Evolutionary conservation across 345 rosid species (phyloP).

Genomic region (Eucalyptus lansdowneana): DNA sequence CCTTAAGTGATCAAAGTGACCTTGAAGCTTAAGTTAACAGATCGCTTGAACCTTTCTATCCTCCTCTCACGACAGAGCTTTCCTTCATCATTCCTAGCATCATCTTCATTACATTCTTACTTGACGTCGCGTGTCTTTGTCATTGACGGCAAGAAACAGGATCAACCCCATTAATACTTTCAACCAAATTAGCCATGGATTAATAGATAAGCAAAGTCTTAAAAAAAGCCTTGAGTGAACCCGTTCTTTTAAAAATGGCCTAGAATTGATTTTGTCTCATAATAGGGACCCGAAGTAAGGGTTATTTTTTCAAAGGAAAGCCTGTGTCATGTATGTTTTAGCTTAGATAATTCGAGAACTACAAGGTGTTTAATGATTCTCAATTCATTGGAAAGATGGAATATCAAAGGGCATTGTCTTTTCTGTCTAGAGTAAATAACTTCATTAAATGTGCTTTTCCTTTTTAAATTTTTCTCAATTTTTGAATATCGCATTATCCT

Average conservation of each 20-base stretch:
- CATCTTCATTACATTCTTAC: neutral
- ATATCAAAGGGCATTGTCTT: no score
- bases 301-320: neutral
- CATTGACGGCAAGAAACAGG: neutral
- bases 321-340: rapidly evolving
- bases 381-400: neutral
- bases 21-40: neutral
- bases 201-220: neutral
- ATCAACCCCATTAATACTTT: neutral
- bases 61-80: neutral
- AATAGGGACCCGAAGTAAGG: rapidly evolving
- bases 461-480: neutral
- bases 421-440: no score
- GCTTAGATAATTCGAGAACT: neutral
- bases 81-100: neutral
- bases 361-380: rapidly evolving
- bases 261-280: neutral
- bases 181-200: neutral
- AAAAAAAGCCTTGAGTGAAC: rapidly evolving
- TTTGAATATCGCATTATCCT: no score
- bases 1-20: neutral
- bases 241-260: neutral
- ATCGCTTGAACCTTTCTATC: neutral
- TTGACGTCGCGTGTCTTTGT: neutral
- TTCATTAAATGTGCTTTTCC: neutral